Evolutionary conservation across 768 basidiomycete genomes (phyloP), one percentile per base, ranked within the genome.

Genomic region (Leccinellum rugosiceps): DNA sequence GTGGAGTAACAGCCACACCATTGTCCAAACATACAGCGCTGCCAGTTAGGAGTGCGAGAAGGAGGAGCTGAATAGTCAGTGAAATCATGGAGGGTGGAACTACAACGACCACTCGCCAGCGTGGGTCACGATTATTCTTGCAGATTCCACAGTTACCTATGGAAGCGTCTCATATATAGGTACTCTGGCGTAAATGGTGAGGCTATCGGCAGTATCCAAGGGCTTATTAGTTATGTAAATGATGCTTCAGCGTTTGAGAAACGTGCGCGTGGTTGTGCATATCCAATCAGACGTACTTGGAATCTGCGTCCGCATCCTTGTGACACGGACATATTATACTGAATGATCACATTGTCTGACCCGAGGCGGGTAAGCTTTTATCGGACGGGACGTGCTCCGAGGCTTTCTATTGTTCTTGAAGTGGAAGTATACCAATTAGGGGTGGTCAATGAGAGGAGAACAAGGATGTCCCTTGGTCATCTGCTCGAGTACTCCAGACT

Each of bases 1-100:
- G 49, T 19, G 61, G 61, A 7, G 61, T 54, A 32, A 11, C 52
- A 35, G 61, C 55, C 8, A 55, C 49, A 17, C 61, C 61, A 44
- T 62, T 62, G 6, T 62, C 28, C 19, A 62, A 26, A 21, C 25
- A 55, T 3, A 30, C 35, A 3, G 46, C 2, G 4, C n/a, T 31
- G 1, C 38, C 14, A 0, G 23, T 28, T 6, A 57, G 21, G 45
- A 57, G 13, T 4, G 32, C 11, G 5, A 62, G 25, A 17, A 45
- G 23, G 38, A 60, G 21, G 45, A 60, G 17, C 8, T 5, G 30
- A 4, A 28, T 28, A 10, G 17, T 6, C 51, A 53, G 46, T 21
- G 30, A 15, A 14, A 52, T 48, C 19, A n/a, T 49, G 6, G 8
- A 43, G n/a, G 23, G 26, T 21, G 17, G 43, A 38, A n/a, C 35